Evolutionary conservation across 1,139 yeast species (phyloP), one percentile per base, ranked within the genome.

Genomic region (Kluyveromyces sp.): DNA sequence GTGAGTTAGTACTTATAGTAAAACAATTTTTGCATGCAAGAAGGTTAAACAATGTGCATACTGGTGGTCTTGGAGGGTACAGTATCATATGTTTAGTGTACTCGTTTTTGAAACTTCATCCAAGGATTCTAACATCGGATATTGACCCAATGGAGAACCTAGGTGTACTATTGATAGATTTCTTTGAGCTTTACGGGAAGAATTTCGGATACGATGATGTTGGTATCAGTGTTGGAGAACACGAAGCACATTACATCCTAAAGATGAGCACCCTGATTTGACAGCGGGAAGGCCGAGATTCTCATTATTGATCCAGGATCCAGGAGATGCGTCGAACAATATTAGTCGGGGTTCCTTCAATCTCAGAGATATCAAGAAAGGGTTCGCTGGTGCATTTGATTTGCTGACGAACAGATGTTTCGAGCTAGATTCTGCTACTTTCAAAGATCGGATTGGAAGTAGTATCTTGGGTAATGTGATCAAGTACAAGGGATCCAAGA

Each of bases 51-150:
- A 86, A 88, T 57, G 98, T 92, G n/a, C 95, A 86, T 59, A 83
- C 83, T 26, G 99, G 99, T 48, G 98, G 98, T 0, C 70, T 94
- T 25, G 98, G 99, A 31, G 98, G 98, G 0, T 92, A 85, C 61
- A 81, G 97, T 6, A 87, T 90, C 27, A 88, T 90, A 39, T 89
- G 96, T 57, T 66, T 92, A 60, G 89, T 88, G 34, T 84, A 84
- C 59, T 84, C 95, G 32, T 90, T 92, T 61, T 67, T 94, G 52
- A 75, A 73, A 53, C 68, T 85, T 48, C 98, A 92, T 64, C 97
- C 97, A 8, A 74, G 89, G 54, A 60, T 90, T 4, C 67, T 83
- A 2, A 78, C 95, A 0, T 72, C 77, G 6, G 78, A 80, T 44
- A 83, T 90, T 53, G 73, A 77, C 41, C 80, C 89, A 0, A 59